Conservation (phyloP, 148 eudicot species). For the Vaccinium darrowii region DNA sequence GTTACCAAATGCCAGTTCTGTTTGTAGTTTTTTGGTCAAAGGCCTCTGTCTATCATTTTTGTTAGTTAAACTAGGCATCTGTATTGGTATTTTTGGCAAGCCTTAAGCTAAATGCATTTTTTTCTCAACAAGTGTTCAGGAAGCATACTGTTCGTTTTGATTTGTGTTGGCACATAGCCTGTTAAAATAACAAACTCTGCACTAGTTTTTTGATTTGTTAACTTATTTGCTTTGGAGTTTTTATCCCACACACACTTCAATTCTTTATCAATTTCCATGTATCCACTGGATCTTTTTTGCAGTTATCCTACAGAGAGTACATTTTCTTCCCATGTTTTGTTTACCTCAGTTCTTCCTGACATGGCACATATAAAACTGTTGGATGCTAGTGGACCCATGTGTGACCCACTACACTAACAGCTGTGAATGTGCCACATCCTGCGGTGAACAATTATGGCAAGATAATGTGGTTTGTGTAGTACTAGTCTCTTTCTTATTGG, state of each 20-base stretch:
- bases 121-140: background rate
- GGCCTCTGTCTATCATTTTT: constrained; percentile 8
- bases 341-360: background rate
- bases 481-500: background rate
- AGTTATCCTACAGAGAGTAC: background rate
- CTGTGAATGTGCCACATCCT: background rate
- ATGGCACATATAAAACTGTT: background rate
- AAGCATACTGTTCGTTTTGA: background rate
- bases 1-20: background rate
- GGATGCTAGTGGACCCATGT: background rate
- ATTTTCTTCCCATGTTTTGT: background rate
- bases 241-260: background rate
- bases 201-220: background rate
- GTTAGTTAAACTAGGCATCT: background rate
- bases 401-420: background rate
- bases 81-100: background rate
- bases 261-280: background rate
- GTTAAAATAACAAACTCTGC: background rate
- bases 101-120: background rate
- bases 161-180: background rate
- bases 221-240: background rate
- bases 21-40: background rate
- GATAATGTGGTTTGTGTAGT: background rate
- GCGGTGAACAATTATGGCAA: background rate
- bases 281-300: background rate